phyloP scores from a whole-genome alignment of 257 asterid species.

The Solanum chiquidenum region DNA sequence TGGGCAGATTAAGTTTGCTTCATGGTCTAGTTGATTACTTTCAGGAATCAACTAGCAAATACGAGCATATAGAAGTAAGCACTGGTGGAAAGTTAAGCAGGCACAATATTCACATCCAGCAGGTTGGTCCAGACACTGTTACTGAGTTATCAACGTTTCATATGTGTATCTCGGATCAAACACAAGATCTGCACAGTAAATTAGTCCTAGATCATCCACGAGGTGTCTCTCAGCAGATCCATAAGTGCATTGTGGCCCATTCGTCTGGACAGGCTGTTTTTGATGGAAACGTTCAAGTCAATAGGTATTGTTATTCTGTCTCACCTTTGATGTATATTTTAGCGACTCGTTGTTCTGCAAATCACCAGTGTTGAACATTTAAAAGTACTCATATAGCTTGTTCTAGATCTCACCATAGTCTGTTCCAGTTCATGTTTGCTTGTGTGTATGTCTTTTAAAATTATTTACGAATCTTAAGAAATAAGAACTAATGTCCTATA shows the following conservation, averaged over 20 bases:
- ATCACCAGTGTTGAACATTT: not conserved
- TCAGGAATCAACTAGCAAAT: conserved; percentile 62
- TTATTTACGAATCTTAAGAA: not conserved
- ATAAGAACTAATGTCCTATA: no score
- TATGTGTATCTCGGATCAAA: conserved; percentile 60
- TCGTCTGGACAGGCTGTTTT: conserved; percentile 83
- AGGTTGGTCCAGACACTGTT: conserved; percentile 66
- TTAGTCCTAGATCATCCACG: conserved; percentile 81
- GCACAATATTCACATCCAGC: conserved; percentile 84
- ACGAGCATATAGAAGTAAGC: conserved; percentile 68
- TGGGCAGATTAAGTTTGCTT: not conserved
- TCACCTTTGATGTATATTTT: not conserved
- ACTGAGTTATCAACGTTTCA: conserved; percentile 84
- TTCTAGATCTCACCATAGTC: not conserved
- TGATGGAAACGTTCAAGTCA: conserved; percentile 89
- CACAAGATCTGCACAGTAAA: conserved; percentile 85
- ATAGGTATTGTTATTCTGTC: conserved; percentile 40
- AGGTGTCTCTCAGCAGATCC: conserved; percentile 74
- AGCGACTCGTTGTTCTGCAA: not conserved
- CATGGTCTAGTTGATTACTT: not conserved
- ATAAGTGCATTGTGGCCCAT: conserved; percentile 92
- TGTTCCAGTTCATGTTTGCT: not conserved
- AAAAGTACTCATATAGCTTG: not conserved
- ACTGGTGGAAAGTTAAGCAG: conserved; percentile 89
- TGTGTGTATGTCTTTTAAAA: not conserved